Evolutionary conservation across 1,284 basidiomycete genomes (phyloP).

Genomic region (Xerocomus amazonicus): DNA sequence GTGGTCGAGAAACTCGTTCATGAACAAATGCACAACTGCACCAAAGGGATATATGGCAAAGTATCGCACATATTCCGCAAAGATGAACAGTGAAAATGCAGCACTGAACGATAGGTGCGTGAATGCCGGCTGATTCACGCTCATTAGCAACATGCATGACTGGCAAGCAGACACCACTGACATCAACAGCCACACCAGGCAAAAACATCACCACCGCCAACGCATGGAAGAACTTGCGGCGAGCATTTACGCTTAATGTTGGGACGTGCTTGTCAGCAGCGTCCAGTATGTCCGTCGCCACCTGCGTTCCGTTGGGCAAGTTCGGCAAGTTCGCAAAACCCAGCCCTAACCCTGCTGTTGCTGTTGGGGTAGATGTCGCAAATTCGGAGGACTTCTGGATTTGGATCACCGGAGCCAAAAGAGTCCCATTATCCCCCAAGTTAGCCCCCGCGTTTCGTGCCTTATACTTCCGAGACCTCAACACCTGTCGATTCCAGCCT

Average conservation of each 20-base stretch:
- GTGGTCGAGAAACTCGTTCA: slow-evolving; percentile 95
- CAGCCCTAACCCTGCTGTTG: slow-evolving; percentile 37
- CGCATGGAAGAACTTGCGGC: slow-evolving; percentile 96
- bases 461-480: slow-evolving; percentile 66
- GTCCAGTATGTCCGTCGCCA: slow-evolving; percentile 81
- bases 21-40: slow-evolving; percentile 90
- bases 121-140: slow-evolving; percentile 78
- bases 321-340: slow-evolving; percentile 54
- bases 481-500: slow-evolving; percentile 89
- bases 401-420: slow-evolving; percentile 23
- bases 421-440: slow-evolving; percentile 35
- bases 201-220: slow-evolving; percentile 95
- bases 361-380: slow-evolving; percentile 20
- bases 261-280: slow-evolving; percentile 86
- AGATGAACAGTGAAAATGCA: slow-evolving; percentile 92
- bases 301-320: slow-evolving; percentile 51
- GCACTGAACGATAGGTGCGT: slow-evolving; percentile 91
- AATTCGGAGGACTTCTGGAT: slow-evolving; percentile 24
- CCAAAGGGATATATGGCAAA: slow-evolving; percentile 98
- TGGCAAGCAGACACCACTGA: slow-evolving; percentile 44
- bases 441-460: slow-evolving; percentile 37
- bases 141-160: slow-evolving; percentile 20
- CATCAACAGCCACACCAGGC: slow-evolving; percentile 89
- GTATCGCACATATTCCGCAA: slow-evolving; percentile 94
- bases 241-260: slow-evolving; percentile 89